phyloP scores from a whole-genome alignment of 2,329 filamentous ascomycete genomes.

The Phyllosticta citribraziliensis region DNA sequence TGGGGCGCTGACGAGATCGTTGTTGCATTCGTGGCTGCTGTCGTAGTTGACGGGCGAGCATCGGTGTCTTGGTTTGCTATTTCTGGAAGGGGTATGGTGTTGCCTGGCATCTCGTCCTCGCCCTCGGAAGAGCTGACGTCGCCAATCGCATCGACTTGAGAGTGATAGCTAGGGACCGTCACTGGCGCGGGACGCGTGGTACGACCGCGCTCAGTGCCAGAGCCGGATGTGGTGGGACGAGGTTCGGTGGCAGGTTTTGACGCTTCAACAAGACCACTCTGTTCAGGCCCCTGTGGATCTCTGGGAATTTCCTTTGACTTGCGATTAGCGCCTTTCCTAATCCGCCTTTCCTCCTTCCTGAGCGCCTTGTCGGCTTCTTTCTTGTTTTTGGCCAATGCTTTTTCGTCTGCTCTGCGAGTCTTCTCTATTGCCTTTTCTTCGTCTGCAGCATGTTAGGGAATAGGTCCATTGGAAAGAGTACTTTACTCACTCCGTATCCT shows the following conservation, averaged over 20 bases:
- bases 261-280: background rate
- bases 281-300: constrained; percentile 6
- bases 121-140: constrained; percentile 5
- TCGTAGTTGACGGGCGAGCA: background rate
- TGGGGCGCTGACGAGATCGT: constrained; percentile 7
- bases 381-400: constrained; percentile 25
- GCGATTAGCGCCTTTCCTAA: constrained; percentile 43
- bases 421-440: constrained; percentile 43
- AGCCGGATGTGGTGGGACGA: constrained; percentile 2
- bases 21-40: background rate
- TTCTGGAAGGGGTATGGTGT: constrained; percentile 16
- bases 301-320: constrained; percentile 29
- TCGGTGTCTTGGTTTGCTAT: constrained; percentile 3
- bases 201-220: constrained; percentile 3
- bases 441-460: constrained; percentile 30
- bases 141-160: constrained; percentile 6
- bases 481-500: constrained; percentile 47
- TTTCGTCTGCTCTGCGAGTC: constrained; percentile 43
- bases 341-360: constrained; percentile 44
- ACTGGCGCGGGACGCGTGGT: background rate
- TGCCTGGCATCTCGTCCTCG: constrained; percentile 13
- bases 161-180: constrained; percentile 6
- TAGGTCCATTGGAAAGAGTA: background rate
- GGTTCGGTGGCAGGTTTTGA: background rate
- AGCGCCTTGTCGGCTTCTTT: constrained; percentile 37